Evolutionary conservation across 129 eudicot species (phyloP).

Genomic region (sunflower (Helianthus annuus)): DNA sequence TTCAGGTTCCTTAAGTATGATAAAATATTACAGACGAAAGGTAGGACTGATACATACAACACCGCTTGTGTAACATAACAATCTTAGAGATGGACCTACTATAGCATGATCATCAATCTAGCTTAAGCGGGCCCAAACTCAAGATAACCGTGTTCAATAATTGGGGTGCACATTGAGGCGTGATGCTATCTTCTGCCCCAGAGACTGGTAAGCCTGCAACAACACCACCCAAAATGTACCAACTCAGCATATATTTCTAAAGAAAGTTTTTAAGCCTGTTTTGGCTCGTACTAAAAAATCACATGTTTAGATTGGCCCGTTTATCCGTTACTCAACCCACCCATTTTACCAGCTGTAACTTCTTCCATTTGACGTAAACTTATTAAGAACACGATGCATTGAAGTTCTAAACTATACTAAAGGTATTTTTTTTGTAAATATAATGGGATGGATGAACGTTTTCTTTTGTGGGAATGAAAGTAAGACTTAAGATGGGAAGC

Average conservation of each 20-base stretch:
- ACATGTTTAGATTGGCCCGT: background rate
- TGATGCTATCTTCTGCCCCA: constrained; percentile 90
- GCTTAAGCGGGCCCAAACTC: constrained; percentile 6
- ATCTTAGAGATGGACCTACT: constrained; percentile 39
- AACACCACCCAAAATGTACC: constrained; percentile 7
- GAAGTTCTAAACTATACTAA: too few relatives aligned
- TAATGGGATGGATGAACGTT: background rate
- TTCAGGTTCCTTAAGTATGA: constrained; percentile 31
- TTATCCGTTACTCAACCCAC: background rate
- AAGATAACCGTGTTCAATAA: constrained; percentile 38
- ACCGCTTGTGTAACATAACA: constrained; percentile 24
- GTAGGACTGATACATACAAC: constrained; percentile 25
- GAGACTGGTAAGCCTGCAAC: constrained; percentile 73
- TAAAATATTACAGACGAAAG: constrained; percentile 26
- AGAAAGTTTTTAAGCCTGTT: background rate
- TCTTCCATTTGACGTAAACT: background rate
- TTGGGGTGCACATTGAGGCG: constrained; percentile 75
- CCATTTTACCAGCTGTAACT: background rate
- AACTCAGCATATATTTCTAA: background rate
- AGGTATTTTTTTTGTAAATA: background rate
- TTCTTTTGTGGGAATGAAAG: background rate
- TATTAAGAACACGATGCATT: too few relatives aligned
- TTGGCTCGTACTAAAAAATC: background rate
- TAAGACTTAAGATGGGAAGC: background rate
- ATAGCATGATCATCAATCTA: constrained; percentile 22